A percentile compares a stretch with the other conserved stretches of the same genome.
phyloP scores from a whole-genome alignment of 1,284 basidiomycete genomes.

The Ceratobasidium sp. region DNA sequence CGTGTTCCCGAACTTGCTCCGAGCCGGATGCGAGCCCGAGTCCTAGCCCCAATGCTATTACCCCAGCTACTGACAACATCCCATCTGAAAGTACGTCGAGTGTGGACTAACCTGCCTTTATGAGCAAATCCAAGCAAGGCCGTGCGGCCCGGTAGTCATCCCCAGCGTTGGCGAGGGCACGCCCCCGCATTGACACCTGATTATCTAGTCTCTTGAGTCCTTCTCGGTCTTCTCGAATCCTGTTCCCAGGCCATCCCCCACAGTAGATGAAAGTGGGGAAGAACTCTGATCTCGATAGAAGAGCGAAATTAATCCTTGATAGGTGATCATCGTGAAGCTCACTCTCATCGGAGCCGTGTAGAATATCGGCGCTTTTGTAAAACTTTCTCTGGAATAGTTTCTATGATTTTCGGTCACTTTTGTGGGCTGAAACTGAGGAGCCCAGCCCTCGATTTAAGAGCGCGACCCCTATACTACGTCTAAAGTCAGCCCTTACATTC shows the following conservation, averaged over 20 bases:
- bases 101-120: not conserved
- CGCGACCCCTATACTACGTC: slow-evolving; percentile 9
- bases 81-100: slow-evolving; percentile 20
- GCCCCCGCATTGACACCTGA: slow-evolving; percentile 16
- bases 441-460: not conserved
- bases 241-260: not conserved
- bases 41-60: slow-evolving; percentile 8
- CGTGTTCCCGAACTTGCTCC: slow-evolving; percentile 23
- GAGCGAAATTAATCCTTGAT: slow-evolving; percentile 26
- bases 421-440: not conserved
- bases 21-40: slow-evolving; percentile 9
- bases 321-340: slow-evolving; percentile 10
- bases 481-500: slow-evolving; percentile 18
- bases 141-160: slow-evolving; percentile 11
- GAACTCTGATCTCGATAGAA: slow-evolving; percentile 8
- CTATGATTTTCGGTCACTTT: slow-evolving; percentile 3
- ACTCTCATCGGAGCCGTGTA: slow-evolving; percentile 4
- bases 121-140: not conserved
- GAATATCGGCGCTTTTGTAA: slow-evolving; percentile 34
- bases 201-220: slow-evolving; percentile 24
- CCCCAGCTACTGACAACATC: slow-evolving; percentile 3
- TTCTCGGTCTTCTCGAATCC: slow-evolving; percentile 25
- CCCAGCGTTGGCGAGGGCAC: slow-evolving; percentile 21
- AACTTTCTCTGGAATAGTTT: slow-evolving; percentile 10
- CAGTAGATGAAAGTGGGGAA: slow-evolving; percentile 15